Evolutionary conservation across 2,329 filamentous ascomycete species (phyloP).

Genomic region (Fusarium citri): DNA sequence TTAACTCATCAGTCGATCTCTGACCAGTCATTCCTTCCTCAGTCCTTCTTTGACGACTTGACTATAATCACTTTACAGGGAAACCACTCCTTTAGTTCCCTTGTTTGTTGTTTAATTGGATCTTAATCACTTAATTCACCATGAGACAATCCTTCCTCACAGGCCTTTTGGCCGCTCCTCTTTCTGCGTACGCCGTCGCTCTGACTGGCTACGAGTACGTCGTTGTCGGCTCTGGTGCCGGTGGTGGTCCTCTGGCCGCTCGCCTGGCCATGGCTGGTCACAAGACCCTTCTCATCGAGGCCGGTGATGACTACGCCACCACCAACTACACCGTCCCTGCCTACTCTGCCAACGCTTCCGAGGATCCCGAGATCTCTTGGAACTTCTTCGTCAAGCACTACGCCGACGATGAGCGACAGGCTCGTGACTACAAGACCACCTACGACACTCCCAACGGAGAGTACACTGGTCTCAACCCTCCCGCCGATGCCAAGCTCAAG

Average conservation of each 20-base stretch:
- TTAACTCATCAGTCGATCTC: neutral
- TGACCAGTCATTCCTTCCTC: conserved; percentile 15
- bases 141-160: conserved; percentile 33
- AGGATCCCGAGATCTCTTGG: conserved; percentile 68
- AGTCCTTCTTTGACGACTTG: conserved; percentile 8
- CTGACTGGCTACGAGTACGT: conserved; percentile 64
- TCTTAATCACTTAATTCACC: neutral
- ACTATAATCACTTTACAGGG: neutral
- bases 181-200: conserved; percentile 30
- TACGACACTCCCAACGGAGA: conserved; percentile 64
- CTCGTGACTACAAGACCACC: conserved; percentile 68
- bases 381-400: conserved; percentile 75
- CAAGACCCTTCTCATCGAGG: conserved; percentile 70
- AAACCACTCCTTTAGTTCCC: conserved; percentile 14
- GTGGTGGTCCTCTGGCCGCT: conserved; percentile 68
- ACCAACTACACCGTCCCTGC: conserved; percentile 66
- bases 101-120: neutral
- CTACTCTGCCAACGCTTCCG: conserved; percentile 63
- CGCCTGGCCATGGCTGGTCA: conserved; percentile 69
- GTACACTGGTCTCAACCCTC: conserved; percentile 61
- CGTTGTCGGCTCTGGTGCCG: conserved; percentile 71
- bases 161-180: conserved; percentile 25
- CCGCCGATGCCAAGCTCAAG: conserved; percentile 53
- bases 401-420: conserved; percentile 62
- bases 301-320: conserved; percentile 67